Evolutionary conservation across 2,329 filamentous ascomycete species (phyloP).

Genomic region (Trichoderma lentiforme): DNA sequence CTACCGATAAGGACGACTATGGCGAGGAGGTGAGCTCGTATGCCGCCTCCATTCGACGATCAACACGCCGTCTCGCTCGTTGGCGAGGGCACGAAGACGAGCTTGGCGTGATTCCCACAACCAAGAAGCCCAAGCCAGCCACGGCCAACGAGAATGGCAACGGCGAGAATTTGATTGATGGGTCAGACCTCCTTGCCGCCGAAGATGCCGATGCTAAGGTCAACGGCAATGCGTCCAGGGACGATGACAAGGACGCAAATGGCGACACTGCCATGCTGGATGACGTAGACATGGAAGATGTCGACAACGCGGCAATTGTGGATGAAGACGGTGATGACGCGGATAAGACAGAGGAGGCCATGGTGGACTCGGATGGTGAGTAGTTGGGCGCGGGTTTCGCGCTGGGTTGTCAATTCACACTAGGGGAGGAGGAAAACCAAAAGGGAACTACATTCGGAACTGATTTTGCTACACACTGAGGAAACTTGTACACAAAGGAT

Average conservation of each 20-base stretch:
- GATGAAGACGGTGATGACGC: slow-evolving; percentile 46
- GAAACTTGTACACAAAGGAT: slow-evolving; percentile 36
- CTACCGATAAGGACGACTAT: slow-evolving; percentile 65
- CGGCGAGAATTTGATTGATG: slow-evolving; percentile 29
- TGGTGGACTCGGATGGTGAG: slow-evolving; percentile 37
- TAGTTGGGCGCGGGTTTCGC: slow-evolving; percentile 18
- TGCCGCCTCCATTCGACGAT: slow-evolving; percentile 62
- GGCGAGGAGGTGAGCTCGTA: slow-evolving; percentile 71
- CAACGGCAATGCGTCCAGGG: slow-evolving; percentile 12
- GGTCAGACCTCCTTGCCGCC: slow-evolving; percentile 20
- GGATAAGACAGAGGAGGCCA: slow-evolving; percentile 39
- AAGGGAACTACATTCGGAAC: slow-evolving; percentile 32
- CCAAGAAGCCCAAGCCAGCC: slow-evolving; percentile 41
- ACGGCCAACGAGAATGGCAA: slow-evolving; percentile 24
- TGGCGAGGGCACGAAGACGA: slow-evolving; percentile 56
- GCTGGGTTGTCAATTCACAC: not conserved
- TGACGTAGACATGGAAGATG: slow-evolving; percentile 52
- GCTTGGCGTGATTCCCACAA: slow-evolving; percentile 45
- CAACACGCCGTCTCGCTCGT: slow-evolving; percentile 62
- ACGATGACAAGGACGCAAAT: slow-evolving; percentile 31
- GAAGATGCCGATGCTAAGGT: slow-evolving; percentile 2
- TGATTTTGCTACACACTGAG: slow-evolving; percentile 51
- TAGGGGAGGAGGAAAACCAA: not conserved
- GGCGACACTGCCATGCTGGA: slow-evolving; percentile 47
- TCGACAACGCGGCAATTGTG: slow-evolving; percentile 37